Evolutionary conservation across 1,284 basidiomycete species (phyloP), one percentile per base, ranked within the genome.

Genomic region (Leccinum insolens): DNA sequence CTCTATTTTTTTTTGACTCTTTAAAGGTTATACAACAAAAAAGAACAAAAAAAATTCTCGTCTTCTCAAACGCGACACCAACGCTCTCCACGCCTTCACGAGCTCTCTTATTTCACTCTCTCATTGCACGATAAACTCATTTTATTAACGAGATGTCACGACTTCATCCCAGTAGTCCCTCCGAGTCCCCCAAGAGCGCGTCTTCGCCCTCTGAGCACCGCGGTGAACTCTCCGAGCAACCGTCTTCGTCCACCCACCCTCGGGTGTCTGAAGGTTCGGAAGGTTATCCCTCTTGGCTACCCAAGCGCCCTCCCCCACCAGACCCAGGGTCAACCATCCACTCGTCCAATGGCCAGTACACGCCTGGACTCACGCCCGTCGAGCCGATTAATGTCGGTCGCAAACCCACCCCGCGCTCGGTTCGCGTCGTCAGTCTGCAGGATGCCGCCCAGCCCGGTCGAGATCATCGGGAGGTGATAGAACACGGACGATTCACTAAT

Each of bases 201-300:
- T 79, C 77, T 2, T 67, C 69, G 9, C 77, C 69, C 11, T 71
- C 78, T 31, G 77, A 77, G 61, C 75, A 67, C 9, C 76, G 71
- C 7, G 79, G 67, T 31, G 74, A 77, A 62, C 68, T 77, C 44
- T 78, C 79, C 67, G 78, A 79, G 34, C 77, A 76, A 5, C 76
- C 78, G 64, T 82, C 68, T 69, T 82, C 81, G 69, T 74, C 79
- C 0, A 77, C 78, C 52, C 80, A 78, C 14, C 77, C 77, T 34
- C 76, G 80, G 66, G 72, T 75, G 67, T 84, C 84, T 49, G 82
- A 81, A 73, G 82, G 83, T 68, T 89, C 88, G 9, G 90, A 91
- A 72, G 88, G 88, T 28, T 94, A 94, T 74, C 92, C 92, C 4
- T 89, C 89, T 34, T 94, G 92, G 92, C 87, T 94, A 4, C 92